Evolutionary conservation across 2,329 filamentous ascomycete species (phyloP), one percentile per base, ranked within the genome.

Genomic region (Coniochaeta prunicola): DNA sequence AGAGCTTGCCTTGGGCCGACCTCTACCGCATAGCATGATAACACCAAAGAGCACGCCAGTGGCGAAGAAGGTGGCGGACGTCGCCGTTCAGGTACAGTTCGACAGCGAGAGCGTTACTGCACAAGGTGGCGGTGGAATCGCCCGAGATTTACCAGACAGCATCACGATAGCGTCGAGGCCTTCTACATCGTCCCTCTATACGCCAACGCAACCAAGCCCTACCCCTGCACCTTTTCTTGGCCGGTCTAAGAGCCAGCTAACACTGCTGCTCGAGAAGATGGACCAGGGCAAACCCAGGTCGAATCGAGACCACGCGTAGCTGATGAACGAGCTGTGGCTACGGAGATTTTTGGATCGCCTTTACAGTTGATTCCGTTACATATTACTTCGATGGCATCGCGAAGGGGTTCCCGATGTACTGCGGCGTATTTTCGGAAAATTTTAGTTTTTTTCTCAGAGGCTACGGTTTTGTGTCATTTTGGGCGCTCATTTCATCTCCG

Each of bases 211-310:
- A 58, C 80, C 79, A 4, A 79, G 73, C 48, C 69, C 73, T 12
- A 71, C 74, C 15, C 70, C 77, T 28, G 70, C 70, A 15, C 73
- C 82, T 8, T 80, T 79, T 4, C 71, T 86, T 55, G 81, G 76
- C n/a, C 75, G 82, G 59, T 81, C 82, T n/a, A 84, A 80, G 68
- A 86, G 83, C 64, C 82, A 86, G 66, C 72, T 87, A 30, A 80
- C 79, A 10, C 70, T 86, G 4, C 72, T 87, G 1, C 72, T 86
- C 21, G 80, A 84, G 63, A 33, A 42, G 30, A 56, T 33, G 54
- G 54, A 56, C 19, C 54, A 56, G 17, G 34, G 34, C 12, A 56
- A 56, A 17, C 13, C 26, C 8, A 56, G 28, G 36, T n/a, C 33
- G 15, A 30, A 40, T n/a, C 24, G 33, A 30, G 53, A 50, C 24